Evolutionary conservation across 257 asterid genomes (phyloP).

Genomic region (Solanum arcanum): DNA sequence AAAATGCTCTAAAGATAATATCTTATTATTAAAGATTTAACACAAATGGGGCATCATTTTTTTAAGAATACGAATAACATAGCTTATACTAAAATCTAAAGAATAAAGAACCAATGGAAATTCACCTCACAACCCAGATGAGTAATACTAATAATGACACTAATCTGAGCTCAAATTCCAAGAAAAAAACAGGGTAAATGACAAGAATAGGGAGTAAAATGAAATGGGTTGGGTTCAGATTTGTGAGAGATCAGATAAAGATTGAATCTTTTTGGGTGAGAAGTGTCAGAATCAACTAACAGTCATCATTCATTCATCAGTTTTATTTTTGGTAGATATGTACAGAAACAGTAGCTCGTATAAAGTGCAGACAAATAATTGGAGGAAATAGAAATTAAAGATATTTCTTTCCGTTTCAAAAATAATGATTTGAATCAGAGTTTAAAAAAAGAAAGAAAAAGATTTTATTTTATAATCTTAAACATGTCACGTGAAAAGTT

Average conservation of each 20-base stretch:
- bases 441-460: too few relatives aligned
- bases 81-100: not conserved
- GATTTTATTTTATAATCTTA: too few relatives aligned
- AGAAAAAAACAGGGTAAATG: not conserved
- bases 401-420: not conserved
- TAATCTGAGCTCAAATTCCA: not conserved
- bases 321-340: not conserved
- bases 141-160: slow-evolving; percentile 4
- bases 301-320: not conserved
- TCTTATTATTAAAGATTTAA: too few relatives aligned
- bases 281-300: slow-evolving; percentile 3
- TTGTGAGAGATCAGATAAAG: not conserved
- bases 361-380: not conserved
- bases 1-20: not conserved
- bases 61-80: not conserved
- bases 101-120: not conserved
- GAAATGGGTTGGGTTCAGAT: slow-evolving; percentile 14
- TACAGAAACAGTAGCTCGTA: not conserved
- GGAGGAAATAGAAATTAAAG: not conserved
- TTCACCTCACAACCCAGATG: slow-evolving; percentile 3
- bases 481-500: too few relatives aligned
- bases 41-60: not conserved
- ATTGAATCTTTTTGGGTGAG: not conserved
- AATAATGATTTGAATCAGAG: too few relatives aligned
- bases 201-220: not conserved